These are phyloP conservation scores for Tylopilus felleus DNA, from an alignment of 768 basidiomycete species.

Conservation along the genomic window DNA sequence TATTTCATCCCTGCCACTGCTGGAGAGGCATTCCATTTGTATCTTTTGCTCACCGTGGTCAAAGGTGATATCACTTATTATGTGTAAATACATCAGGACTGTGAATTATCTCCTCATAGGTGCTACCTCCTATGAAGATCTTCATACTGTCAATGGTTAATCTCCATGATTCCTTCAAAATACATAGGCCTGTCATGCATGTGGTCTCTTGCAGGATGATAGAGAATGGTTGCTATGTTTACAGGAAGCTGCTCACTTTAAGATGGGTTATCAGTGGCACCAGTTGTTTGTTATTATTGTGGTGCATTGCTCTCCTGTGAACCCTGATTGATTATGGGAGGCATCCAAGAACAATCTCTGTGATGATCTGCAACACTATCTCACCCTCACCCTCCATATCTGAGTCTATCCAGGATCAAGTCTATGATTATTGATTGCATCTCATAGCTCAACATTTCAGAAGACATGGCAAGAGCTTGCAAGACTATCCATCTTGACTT, in stretches of 20 bases:
- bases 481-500: background rate
- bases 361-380: slow-evolving; percentile 3
- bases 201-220: slow-evolving; percentile 46
- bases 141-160: slow-evolving; percentile 4
- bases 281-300: background rate
- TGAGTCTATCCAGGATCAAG: background rate
- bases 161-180: slow-evolving; percentile 32
- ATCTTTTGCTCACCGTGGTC: slow-evolving; percentile 37
- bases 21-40: slow-evolving; percentile 41
- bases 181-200: slow-evolving; percentile 41
- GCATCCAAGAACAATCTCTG: background rate
- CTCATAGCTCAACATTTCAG: background rate
- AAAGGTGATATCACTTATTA: slow-evolving; percentile 3
- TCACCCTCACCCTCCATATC: background rate
- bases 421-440: background rate
- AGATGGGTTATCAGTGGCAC: background rate
- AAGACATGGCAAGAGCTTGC: background rate
- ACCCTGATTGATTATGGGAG: slow-evolving; percentile 20
- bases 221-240: slow-evolving; percentile 44
- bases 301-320: slow-evolving; percentile 17
- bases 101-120: background rate
- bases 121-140: slow-evolving; percentile 6
- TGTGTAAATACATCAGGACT: background rate
- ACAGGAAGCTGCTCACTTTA: slow-evolving; percentile 31
- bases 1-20: slow-evolving; percentile 15